Evolutionary conservation across 305 asterid genomes (phyloP), one percentile per base, ranked within the genome.

Genomic region (Fraxinus sp.): DNA sequence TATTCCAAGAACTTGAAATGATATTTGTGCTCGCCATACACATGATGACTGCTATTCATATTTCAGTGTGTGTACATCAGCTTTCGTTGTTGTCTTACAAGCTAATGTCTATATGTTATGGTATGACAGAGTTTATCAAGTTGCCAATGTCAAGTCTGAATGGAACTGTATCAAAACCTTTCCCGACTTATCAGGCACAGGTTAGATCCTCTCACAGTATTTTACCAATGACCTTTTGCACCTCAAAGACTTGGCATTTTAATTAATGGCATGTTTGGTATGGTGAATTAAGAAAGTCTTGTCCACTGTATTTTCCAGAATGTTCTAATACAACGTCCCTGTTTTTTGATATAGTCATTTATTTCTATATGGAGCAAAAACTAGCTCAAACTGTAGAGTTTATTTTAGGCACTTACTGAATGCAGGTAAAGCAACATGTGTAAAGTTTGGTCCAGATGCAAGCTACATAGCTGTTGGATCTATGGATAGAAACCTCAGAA

Each of bases 131-230:
- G 92, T 94, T 11, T 91, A 90, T 85, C 98, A 94, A 91, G 96
- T 91, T 72, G 97, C 98, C 79, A 92, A 83, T 35, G 98, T 96
- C 26, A 96, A 94, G 88, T 89, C 96, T 28, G 99, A 96, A 64
- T 96, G 99, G 99, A 93, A 88, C 87, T 86, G 86, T 88, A 84
- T 96, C 87, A 96, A 94, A 86, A 96, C 97, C 81, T 89, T 96
- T 87, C 99, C 99, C 0, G 99, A 96, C 90, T 89, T 96, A 89
- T 96, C 99, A 68, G 99, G 99, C 81, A 93, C 98, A 88, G 99
- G 99, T 96, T 9, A 82, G 36, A 49, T 13, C n/a, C 82, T 84
- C 83, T 64, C 72, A 64, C 33, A 9, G 35, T 24, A 14, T 22
- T 64, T 4, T 64, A 24, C 73, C 32, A 24, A 64, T 64, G 35